Conservation (phyloP, 495 filamentous ascomycete species). For the Hyaloscypha bicolor region DNA sequence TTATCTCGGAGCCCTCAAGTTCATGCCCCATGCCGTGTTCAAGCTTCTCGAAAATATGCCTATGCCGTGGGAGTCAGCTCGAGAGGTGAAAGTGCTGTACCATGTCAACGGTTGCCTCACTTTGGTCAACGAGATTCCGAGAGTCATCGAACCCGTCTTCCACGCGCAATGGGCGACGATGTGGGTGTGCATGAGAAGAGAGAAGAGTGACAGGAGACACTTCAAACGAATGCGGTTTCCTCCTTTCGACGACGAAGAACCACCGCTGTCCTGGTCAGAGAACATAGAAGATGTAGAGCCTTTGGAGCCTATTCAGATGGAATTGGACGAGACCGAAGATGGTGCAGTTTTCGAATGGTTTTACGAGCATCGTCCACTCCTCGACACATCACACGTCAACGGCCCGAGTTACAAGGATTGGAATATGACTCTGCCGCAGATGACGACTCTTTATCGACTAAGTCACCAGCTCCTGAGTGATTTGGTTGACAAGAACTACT, state of each 20-base stretch:
- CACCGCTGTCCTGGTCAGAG: slow-evolving; percentile 95
- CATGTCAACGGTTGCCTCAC: slow-evolving; percentile 98
- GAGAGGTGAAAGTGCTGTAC: slow-evolving; percentile 97
- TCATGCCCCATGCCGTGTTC: slow-evolving; percentile 99
- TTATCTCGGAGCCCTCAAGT: slow-evolving; percentile 96
- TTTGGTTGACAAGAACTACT: slow-evolving; percentile 94
- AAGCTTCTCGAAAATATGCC: slow-evolving; percentile 99
- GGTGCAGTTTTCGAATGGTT: slow-evolving; percentile 92
- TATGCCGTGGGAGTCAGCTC: slow-evolving; percentile 97
- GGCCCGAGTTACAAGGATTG: slow-evolving; percentile 96
- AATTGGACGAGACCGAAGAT: slow-evolving; percentile 96
- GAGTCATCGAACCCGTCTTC: slow-evolving; percentile 98
- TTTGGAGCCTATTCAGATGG: slow-evolving; percentile 98
- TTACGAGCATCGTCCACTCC: slow-evolving; percentile 90
- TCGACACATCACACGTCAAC: slow-evolving; percentile 93
- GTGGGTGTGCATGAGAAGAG: slow-evolving; percentile 98
- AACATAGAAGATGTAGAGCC: slow-evolving; percentile 99
- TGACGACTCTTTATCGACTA: slow-evolving; percentile 92
- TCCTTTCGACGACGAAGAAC: slow-evolving; percentile 98
- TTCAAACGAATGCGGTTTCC: slow-evolving; percentile 99
- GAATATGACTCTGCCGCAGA: slow-evolving; percentile 93
- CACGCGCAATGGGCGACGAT: slow-evolving; percentile 99
- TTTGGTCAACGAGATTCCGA: slow-evolving; percentile 93
- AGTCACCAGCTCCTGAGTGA: slow-evolving; percentile 92
- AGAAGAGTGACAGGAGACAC: slow-evolving; percentile 93